These are phyloP conservation scores for Suillus luteus DNA, from an alignment of 768 basidiomycete species.

Conservation along the genomic window DNA sequence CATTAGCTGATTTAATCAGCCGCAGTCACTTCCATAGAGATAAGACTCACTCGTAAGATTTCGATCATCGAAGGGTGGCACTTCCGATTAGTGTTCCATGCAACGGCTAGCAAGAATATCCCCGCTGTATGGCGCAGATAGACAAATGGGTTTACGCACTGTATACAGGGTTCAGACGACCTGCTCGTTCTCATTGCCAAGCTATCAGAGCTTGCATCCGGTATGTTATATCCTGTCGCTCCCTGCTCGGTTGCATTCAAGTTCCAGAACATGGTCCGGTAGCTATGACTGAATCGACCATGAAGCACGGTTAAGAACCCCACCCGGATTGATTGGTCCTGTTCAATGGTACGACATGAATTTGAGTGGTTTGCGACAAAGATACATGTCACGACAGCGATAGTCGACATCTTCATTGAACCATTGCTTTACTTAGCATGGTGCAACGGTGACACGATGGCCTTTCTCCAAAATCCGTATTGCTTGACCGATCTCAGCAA, in stretches of 20 bases:
- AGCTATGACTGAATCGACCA: neutral
- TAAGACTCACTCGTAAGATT: neutral
- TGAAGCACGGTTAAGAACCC: neutral
- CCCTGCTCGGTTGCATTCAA: neutral
- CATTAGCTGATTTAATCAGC: neutral
- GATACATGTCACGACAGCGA: no score
- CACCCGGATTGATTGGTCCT: neutral
- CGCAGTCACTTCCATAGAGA: neutral
- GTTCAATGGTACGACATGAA: neutral
- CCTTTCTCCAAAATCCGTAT: slow-evolving; percentile 60
- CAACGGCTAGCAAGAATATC: neutral
- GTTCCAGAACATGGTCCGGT: neutral
- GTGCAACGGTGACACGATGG: slow-evolving; percentile 45
- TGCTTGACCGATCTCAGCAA: slow-evolving; percentile 62
- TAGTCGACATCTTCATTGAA: neutral
- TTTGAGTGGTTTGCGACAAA: neutral
- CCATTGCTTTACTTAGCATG: slow-evolving; percentile 32
- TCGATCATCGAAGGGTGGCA: neutral
- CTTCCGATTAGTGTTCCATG: neutral
- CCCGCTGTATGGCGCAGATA: neutral
- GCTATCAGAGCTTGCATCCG: neutral
- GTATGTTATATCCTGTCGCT: neutral
- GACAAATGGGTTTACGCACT: neutral
- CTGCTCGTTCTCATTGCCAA: neutral
- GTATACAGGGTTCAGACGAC: neutral